phyloP scores from a whole-genome alignment of 495 filamentous ascomycete genomes.

The Astrothelium macrocarpum region DNA sequence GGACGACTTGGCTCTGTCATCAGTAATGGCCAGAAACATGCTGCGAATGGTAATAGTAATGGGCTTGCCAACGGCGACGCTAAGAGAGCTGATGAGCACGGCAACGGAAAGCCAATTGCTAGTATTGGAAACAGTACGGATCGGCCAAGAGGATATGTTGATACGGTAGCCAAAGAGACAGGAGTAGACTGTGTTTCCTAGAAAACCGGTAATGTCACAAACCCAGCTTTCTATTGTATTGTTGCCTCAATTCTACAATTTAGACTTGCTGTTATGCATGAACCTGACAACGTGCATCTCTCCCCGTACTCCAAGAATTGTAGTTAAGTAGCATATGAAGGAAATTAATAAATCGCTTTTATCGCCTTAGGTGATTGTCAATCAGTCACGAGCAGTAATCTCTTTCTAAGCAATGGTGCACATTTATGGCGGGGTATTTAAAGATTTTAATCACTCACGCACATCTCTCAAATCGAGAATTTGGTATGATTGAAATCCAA shows the following conservation, averaged over 20 bases:
- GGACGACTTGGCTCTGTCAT: conserved; percentile 21
- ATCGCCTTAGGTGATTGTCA: no score
- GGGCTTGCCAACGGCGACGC: background rate
- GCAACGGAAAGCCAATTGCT: background rate
- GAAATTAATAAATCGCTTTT: no score
- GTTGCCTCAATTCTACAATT: no score
- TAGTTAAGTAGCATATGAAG: background rate
- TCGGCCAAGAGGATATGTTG: background rate
- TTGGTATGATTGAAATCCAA: no score
- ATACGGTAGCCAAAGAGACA: background rate
- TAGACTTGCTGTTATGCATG: no score
- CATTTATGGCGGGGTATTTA: no score
- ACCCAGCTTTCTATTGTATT: background rate
- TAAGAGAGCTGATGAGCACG: background rate
- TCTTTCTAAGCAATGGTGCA: no score
- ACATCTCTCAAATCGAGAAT: no score
- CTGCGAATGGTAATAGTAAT: background rate
- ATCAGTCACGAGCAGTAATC: no score
- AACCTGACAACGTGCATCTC: no score
- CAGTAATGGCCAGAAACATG: background rate
- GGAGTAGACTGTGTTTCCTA: background rate
- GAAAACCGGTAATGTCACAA: background rate
- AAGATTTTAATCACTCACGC: no score
- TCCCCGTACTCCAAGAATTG: no score
- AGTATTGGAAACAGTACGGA: background rate